phyloP scores from a whole-genome alignment of 768 basidiomycete genomes.

The Strobilomyces dryophilus region DNA sequence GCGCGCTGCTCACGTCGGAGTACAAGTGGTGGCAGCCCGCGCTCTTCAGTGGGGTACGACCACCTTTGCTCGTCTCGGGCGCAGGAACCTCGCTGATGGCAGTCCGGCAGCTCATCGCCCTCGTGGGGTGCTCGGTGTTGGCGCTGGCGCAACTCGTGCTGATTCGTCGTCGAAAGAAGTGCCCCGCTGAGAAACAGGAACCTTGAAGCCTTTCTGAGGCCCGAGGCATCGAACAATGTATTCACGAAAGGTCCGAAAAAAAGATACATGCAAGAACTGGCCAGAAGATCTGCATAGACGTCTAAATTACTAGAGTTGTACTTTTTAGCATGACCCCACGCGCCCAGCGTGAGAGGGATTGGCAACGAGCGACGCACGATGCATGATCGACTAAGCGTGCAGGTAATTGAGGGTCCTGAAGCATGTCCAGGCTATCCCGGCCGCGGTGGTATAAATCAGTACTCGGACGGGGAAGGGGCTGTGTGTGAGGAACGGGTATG shows the following conservation, averaged over 20 bases:
- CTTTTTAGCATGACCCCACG: background rate
- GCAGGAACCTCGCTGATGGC: too few species aligned
- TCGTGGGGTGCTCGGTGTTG: constrained; percentile 4
- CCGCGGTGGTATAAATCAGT: constrained; percentile 54
- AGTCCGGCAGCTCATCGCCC: constrained; percentile 5
- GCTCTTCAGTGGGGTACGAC: background rate
- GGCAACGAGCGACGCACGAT: too few species aligned
- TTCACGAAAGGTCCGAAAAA: background rate
- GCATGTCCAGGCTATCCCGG: constrained; percentile 47
- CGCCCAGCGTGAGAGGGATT: background rate
- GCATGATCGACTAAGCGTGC: constrained; percentile 40
- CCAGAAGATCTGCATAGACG: too few species aligned
- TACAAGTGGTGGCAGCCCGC: background rate
- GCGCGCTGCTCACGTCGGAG: background rate
- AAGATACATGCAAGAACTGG: background rate
- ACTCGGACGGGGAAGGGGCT: constrained; percentile 49
- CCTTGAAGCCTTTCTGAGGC: background rate
- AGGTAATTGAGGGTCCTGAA: constrained; percentile 59
- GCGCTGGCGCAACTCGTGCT: constrained; percentile 6
- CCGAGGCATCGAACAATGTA: background rate
- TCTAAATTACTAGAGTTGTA: too few species aligned
- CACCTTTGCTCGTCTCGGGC: background rate
- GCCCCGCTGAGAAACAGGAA: background rate
- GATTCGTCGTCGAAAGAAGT: background rate
- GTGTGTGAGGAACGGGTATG: constrained; percentile 78